These are phyloP conservation scores for Liriodendron chinense DNA, from an alignment of 164 flowering plant genomes.

Conservation along the genomic window DNA sequence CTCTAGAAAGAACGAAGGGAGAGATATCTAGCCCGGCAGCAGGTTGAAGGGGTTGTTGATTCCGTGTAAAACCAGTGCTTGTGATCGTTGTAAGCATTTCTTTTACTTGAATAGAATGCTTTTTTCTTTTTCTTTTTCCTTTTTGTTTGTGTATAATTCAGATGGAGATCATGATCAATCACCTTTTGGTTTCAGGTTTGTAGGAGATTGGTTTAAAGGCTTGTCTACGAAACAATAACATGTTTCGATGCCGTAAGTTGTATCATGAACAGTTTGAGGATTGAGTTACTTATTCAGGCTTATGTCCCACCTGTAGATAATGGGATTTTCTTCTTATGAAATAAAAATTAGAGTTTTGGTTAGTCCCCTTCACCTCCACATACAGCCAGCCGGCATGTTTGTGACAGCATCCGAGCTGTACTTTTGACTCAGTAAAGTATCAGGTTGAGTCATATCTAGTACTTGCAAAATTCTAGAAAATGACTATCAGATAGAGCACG, in stretches of 20 bases:
- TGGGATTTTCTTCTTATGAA: not conserved
- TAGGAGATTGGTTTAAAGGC: not conserved
- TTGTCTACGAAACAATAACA: not conserved
- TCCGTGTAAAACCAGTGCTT: slow-evolving; percentile 37
- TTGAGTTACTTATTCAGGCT: not conserved
- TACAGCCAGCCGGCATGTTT: too few species aligned
- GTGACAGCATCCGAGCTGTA: too few species aligned
- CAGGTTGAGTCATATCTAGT: too few species aligned
- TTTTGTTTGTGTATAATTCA: too few species aligned
- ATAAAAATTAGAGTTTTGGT: not conserved
- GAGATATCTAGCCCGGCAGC: slow-evolving; percentile 85
- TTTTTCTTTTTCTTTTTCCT: too few species aligned
- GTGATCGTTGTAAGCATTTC: not conserved
- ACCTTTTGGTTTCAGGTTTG: not conserved
- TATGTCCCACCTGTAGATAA: not conserved
- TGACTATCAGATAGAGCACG: too few species aligned
- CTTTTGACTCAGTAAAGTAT: too few species aligned
- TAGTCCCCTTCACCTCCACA: too few species aligned
- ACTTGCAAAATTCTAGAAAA: too few species aligned
- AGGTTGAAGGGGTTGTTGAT: slow-evolving; percentile 66
- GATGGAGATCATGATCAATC: too few species aligned
- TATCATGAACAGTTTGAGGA: not conserved
- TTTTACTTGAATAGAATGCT: not conserved
- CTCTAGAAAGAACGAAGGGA: slow-evolving; percentile 82
- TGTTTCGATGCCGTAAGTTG: not conserved